These are phyloP conservation scores for Erythrobasidium hasegawianum DNA, from an alignment of 1,284 basidiomycete species.

Conservation along the genomic window DNA sequence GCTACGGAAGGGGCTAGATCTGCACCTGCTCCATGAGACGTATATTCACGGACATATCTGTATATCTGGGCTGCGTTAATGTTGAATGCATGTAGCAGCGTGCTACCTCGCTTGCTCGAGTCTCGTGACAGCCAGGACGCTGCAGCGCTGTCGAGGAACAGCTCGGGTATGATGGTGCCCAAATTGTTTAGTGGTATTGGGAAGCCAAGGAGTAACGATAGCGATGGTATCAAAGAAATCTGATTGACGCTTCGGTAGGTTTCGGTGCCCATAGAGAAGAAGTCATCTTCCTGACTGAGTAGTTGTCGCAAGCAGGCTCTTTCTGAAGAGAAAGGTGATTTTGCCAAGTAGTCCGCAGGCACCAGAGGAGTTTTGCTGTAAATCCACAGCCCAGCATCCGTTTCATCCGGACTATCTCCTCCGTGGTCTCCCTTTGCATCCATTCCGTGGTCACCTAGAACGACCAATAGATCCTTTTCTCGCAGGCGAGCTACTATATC, in stretches of 20 bases:
- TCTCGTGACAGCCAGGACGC: neutral
- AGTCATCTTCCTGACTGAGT: neutral
- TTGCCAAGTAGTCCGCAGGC: neutral
- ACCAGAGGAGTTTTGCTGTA: constrained; percentile 60
- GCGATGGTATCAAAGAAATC: constrained; percentile 86
- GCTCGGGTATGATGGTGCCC: constrained; percentile 83
- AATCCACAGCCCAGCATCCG: constrained; percentile 82
- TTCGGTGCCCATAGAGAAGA: constrained; percentile 10
- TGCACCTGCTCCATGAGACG: constrained; percentile 57
- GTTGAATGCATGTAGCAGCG: constrained; percentile 62
- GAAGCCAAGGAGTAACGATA: constrained; percentile 85
- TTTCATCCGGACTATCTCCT: constrained; percentile 82
- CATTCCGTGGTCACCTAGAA: constrained; percentile 98
- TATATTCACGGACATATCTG: constrained; percentile 70
- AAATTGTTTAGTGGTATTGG: constrained; percentile 96
- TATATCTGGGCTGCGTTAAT: constrained; percentile 75
- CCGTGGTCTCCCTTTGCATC: constrained; percentile 92
- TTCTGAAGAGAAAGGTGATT: neutral
- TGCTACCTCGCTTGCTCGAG: constrained; percentile 38
- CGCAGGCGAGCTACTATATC: constrained; percentile 64
- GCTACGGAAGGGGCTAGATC: constrained; percentile 57
- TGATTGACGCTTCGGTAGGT: constrained; percentile 69
- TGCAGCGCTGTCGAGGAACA: constrained; percentile 57
- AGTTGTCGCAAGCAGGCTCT: neutral
- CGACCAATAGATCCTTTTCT: constrained; percentile 80